Evolutionary conservation across 495 filamentous ascomycete genomes (phyloP), one percentile per base, ranked within the genome.

Genomic region (Thermochaetoides thermophila): DNA sequence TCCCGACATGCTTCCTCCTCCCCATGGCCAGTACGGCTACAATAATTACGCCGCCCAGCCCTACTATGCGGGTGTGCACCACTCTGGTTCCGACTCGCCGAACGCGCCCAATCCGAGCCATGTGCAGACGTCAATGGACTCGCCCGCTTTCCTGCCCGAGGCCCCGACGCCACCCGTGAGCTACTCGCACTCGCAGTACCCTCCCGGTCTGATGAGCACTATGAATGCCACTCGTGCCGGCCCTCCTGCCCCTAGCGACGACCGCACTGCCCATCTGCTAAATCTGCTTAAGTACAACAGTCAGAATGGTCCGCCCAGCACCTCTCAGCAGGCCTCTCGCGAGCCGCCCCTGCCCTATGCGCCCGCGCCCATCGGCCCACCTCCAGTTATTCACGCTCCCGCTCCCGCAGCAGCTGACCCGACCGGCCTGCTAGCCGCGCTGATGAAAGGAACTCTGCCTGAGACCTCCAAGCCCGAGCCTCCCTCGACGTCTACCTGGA

Each of bases 231-330:
- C 56, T 45, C 57, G 59, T 28, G 49, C 58, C 38, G 46, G 59
- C 44, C 64, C 71, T 2, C 27, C 18, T 10, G 44, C 20, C 6
- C 44, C 58, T 40, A 64, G 71, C 34, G 56, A 69, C 32, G 65
- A 81, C 19, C 49, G 73, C 63, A 60, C 76, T 65, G 32, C 73
- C 57, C 83, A 77, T 48, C 59, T 97, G 42, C 65, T 97, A 49
- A 89, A 78, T 46, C 68, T 97, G 25, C 69, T 97, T 31, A 84
- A 84, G 58, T 94, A 85, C 58, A 83, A 71, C 44, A 69, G 81
- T 31, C 63, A 71, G 14, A 44, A 60, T 14, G 45, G 55, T 38
- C 39, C 31, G 15, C 15, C 32, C 20, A 33, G 26, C 20, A 22
- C 27, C 2, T 41, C 40, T 31, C 45, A 44, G 29, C 39, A 32